Evolutionary conservation across 2,329 filamentous ascomycete species (phyloP), one percentile per base, ranked within the genome.

Genomic region (Ascosphaera acerosa): DNA sequence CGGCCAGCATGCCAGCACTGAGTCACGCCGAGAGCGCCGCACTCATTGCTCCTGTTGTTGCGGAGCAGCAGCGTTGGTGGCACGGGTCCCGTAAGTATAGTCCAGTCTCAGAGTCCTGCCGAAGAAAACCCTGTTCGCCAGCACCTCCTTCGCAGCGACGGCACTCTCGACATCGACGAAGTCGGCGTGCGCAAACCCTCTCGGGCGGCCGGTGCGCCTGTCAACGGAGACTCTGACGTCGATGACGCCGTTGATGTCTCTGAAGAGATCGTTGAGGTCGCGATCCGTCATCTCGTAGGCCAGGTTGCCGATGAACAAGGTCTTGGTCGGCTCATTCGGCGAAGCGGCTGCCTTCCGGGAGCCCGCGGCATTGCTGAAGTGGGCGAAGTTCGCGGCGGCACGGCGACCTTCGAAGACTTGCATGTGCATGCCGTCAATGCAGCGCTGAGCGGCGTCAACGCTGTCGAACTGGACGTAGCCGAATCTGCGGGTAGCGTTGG

Each of bases 211-310:
- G 4, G 76, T 81, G 39, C 69, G 62, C 42, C 76, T 66, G 52
- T 90, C 78, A 42, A 87, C 74, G 32, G 80, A 75, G 34, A 90
- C 72, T 36, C 81, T 70, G 30, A 90, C 70, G 43, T 82, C 76
- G 33, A 62, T 54, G 30, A 84, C 62, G 47, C 76, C 73, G 31
- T 62, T 56, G 36, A 89, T 58, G 15, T 67, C 62, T 35, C 62
- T 58, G 62, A 90, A 84, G 16, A 89, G 52, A 32, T 69, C 61
- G 52, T 82, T 81, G 33, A 91, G 59, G 44, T 90, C 80, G 33
- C 66, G 65, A 45, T 90, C 80, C 6, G 74, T 76, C 57, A 82
- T 74, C 53, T 89, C 76, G 46, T 76, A 87, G 7, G 76, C 70
- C 52, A 91, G 68, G 57, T 87, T 87, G 40, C 80, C 78, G 41